phyloP scores from a whole-genome alignment of 2,329 filamentous ascomycete species.

The Colletotrichum sp. region DNA sequence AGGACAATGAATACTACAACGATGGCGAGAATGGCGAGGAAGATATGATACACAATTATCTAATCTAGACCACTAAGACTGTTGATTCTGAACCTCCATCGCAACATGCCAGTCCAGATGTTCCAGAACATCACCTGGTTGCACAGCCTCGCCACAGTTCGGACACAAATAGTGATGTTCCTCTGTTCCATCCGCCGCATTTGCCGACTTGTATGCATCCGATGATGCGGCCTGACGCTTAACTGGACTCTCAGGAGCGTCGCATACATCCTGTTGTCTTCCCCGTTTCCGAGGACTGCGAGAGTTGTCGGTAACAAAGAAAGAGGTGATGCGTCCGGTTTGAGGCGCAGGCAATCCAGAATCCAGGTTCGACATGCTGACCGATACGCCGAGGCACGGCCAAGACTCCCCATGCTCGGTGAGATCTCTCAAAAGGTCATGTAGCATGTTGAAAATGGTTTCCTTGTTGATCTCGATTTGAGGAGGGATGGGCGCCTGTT shows the following conservation, averaged over 20 bases:
- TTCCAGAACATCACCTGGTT: background rate
- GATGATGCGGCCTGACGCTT: background rate
- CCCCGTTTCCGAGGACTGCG: background rate
- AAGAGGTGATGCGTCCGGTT: background rate
- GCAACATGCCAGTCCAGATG: background rate
- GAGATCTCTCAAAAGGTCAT: background rate
- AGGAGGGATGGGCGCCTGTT: background rate
- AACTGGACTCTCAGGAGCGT: accelerated
- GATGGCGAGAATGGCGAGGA: background rate
- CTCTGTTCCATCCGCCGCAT: background rate
- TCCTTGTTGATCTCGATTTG: background rate
- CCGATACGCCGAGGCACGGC: background rate
- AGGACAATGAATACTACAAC: background rate
- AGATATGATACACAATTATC: background rate
- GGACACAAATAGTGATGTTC: background rate
- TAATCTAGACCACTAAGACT: background rate
- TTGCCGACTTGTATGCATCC: background rate
- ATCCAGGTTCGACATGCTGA: background rate
- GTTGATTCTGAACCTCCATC: background rate
- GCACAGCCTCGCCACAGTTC: background rate
- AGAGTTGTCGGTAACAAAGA: background rate
- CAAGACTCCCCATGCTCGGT: background rate
- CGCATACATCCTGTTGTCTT: background rate
- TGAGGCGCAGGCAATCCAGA: background rate
- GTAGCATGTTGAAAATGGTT: background rate